Conservation (phyloP, 108 stramenopile species). For the Epipyxis sp. region DNA sequence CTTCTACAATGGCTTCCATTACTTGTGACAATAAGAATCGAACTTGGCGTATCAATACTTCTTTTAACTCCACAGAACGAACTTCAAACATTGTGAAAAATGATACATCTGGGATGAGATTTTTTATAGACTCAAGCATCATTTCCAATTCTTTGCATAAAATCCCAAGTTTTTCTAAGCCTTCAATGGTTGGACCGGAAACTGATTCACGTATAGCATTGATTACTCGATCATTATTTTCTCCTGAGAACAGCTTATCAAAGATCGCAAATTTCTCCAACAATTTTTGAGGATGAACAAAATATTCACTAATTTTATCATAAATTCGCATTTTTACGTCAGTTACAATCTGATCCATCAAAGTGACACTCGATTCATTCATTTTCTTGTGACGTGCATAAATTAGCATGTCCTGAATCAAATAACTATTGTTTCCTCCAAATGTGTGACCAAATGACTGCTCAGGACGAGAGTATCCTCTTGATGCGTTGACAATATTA, state of each 20-base stretch:
- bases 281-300: conserved; percentile 40
- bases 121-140: conserved; percentile 11
- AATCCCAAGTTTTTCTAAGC: conserved; percentile 32
- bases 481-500: conserved; percentile 11
- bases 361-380: conserved; percentile 40
- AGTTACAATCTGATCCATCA: conserved; percentile 44
- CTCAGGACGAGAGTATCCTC: conserved; percentile 19
- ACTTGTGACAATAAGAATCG: conserved; percentile 26
- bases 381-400: conserved; percentile 29
- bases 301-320: conserved; percentile 38
- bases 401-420: not conserved
- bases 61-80: conserved; percentile 43
- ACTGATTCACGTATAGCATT: not conserved
- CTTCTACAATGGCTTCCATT: conserved; percentile 49
- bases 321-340: conserved; percentile 37
- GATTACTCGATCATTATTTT: conserved; percentile 36
- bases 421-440: conserved; percentile 1
- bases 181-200: not conserved
- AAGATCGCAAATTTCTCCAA: conserved; percentile 43
- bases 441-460: conserved; percentile 26
- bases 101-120: conserved; percentile 36
- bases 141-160: conserved; percentile 28
- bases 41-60: conserved; percentile 49
- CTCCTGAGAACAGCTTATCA: conserved; percentile 41
- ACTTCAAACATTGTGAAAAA: conserved; percentile 53